Evolutionary conservation across 2,329 filamentous ascomycete genomes (phyloP).

Genomic region (Cytospora paraplurivora): DNA sequence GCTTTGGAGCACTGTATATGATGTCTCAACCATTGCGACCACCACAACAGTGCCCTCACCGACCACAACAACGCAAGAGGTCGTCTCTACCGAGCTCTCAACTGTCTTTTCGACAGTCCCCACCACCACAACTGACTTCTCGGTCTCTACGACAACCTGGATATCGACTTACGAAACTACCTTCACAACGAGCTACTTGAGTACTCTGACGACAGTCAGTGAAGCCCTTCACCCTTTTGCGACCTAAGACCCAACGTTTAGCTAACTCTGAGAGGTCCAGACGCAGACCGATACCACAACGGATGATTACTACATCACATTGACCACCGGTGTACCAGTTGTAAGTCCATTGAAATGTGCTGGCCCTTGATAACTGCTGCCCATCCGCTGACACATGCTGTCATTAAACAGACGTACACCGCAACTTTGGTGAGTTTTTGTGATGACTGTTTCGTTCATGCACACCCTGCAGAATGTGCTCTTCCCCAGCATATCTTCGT

Average conservation of each 20-base stretch:
- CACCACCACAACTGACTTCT: not conserved
- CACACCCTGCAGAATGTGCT: not conserved
- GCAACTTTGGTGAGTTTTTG: not conserved
- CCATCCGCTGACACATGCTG: not conserved
- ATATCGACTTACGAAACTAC: not conserved
- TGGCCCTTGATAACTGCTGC: not conserved
- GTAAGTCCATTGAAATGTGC: not conserved
- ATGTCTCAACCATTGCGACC: conserved; percentile 7
- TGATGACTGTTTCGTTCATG: not conserved
- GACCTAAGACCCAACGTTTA: not conserved
- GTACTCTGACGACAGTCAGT: not conserved
- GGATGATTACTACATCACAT: not conserved
- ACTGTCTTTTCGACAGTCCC: not conserved
- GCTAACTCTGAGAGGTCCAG: not conserved
- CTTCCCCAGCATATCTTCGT: too few species aligned
- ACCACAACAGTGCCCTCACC: not conserved
- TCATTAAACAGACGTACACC: not conserved
- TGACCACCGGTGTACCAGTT: not conserved
- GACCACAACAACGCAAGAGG: not conserved
- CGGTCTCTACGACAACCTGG: not conserved
- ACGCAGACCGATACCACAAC: not conserved
- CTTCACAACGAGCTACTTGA: not conserved
- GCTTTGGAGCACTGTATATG: conserved; percentile 4
- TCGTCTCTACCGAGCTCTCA: not conserved
- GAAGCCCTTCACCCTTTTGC: not conserved